Evolutionary conservation across 2,329 filamentous ascomycete species (phyloP).

Genomic region (Cordyceps farinosa): DNA sequence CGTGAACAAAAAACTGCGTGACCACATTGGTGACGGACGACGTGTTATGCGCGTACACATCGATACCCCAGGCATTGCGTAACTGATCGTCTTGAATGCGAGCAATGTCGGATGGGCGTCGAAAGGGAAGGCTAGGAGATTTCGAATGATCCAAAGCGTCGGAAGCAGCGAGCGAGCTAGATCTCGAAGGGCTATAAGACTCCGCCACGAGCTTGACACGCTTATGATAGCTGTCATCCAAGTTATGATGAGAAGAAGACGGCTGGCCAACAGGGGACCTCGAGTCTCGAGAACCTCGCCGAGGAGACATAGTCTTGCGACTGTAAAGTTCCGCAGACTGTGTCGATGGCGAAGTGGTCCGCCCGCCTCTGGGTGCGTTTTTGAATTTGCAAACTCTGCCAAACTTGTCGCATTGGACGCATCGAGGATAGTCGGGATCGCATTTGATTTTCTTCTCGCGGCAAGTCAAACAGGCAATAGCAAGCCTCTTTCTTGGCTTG

Average conservation of each 20-base stretch:
- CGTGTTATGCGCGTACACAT: slow-evolving; percentile 45
- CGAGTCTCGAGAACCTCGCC: slow-evolving; percentile 32
- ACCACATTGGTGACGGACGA: slow-evolving; percentile 38
- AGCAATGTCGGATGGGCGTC: slow-evolving; percentile 38
- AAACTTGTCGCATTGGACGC: slow-evolving; percentile 89
- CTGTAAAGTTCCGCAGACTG: slow-evolving; percentile 50
- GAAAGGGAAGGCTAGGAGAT: slow-evolving; percentile 36
- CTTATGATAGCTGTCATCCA: slow-evolving; percentile 32
- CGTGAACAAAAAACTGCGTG: slow-evolving; percentile 41
- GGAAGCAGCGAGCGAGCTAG: slow-evolving; percentile 31
- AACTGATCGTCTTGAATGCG: slow-evolving; percentile 49
- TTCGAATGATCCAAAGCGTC: slow-evolving; percentile 37
- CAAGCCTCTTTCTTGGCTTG: slow-evolving; percentile 84
- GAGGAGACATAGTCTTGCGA: slow-evolving; percentile 34
- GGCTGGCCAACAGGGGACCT: background rate
- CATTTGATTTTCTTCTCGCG: slow-evolving; percentile 98
- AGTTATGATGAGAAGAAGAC: background rate
- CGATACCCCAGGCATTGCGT: slow-evolving; percentile 47
- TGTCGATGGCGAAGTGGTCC: slow-evolving; percentile 54
- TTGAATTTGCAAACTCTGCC: slow-evolving; percentile 81
- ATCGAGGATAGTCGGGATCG: slow-evolving; percentile 82
- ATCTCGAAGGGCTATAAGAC: slow-evolving; percentile 36
- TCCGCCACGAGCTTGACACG: slow-evolving; percentile 47
- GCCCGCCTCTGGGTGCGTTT: slow-evolving; percentile 65
- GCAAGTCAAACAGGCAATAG: slow-evolving; percentile 89